These are phyloP conservation scores for Alternaria brassicae DNA, from an alignment of 2,329 filamentous ascomycete species.

Conservation along the genomic window DNA sequence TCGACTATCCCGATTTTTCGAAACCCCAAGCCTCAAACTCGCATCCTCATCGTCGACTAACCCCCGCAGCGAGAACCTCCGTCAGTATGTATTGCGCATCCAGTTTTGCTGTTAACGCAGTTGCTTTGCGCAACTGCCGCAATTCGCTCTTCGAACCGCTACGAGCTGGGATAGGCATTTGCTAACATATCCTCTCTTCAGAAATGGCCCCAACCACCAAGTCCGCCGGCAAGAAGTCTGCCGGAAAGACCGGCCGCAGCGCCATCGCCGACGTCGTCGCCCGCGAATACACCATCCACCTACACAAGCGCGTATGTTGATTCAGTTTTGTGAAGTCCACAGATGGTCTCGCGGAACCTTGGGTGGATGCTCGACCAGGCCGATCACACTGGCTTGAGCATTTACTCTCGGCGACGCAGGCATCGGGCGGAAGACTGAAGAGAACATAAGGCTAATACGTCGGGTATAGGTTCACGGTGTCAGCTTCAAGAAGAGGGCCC, in stretches of 20 bases:
- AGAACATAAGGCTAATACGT: slow-evolving; percentile 55
- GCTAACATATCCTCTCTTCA: slow-evolving; percentile 30
- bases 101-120: not conserved
- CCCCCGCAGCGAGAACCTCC: slow-evolving; percentile 33
- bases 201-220: slow-evolving; percentile 53
- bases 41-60: slow-evolving; percentile 37
- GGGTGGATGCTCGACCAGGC: slow-evolving; percentile 25
- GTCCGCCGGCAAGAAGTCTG: slow-evolving; percentile 64
- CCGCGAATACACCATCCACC: slow-evolving; percentile 99
- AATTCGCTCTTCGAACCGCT: not conserved
- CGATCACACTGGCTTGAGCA: slow-evolving; percentile 30
- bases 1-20: slow-evolving; percentile 19
- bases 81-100: slow-evolving; percentile 32
- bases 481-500: slow-evolving; percentile 99
- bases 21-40: slow-evolving; percentile 30
- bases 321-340: slow-evolving; percentile 77
- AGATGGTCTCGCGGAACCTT: slow-evolving; percentile 56
- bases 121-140: slow-evolving; percentile 1
- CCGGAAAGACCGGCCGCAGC: slow-evolving; percentile 76
- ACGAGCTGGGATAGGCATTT: not conserved
- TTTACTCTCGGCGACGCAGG: slow-evolving; percentile 35
- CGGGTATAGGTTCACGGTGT: slow-evolving; percentile 86
- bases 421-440: slow-evolving; percentile 72
- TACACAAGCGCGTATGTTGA: slow-evolving; percentile 96
- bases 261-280: slow-evolving; percentile 99